Conservation (phyloP, 208 protist genomes). For the Acanthamoeba sp. region DNA sequence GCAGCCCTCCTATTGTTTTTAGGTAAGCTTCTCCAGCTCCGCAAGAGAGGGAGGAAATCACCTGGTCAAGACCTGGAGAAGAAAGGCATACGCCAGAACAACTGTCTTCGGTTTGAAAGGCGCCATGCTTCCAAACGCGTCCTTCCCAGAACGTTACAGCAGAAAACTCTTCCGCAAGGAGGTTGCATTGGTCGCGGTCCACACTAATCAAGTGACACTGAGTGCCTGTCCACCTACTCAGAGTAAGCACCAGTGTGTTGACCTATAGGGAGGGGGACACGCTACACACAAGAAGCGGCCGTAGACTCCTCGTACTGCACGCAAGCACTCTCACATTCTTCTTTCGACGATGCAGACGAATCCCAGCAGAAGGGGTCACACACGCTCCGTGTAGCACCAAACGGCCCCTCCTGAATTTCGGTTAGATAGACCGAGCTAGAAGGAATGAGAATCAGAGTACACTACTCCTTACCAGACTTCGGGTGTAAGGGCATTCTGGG, state of each 20-base stretch:
- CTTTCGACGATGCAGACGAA: neutral
- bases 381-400: neutral
- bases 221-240: neutral
- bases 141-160: constrained; percentile 1
- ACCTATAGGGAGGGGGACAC: too few species aligned
- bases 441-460: neutral
- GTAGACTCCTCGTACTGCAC: neutral
- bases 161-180: neutral
- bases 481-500: neutral
- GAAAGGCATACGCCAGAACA: neutral
- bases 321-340: neutral
- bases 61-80: neutral
- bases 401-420: neutral
- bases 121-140: constrained; percentile 24
- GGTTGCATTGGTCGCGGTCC: neutral
- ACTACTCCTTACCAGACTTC: neutral
- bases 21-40: too few species aligned
- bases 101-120: neutral
- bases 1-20: neutral
- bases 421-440: neutral
- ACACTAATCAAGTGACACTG: neutral
- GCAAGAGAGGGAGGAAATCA: neutral
- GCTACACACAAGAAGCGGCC: neutral
- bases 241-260: neutral
- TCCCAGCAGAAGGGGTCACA: constrained; percentile 2